These are phyloP conservation scores for Komagataella pastoris DNA, from an alignment of 805 yeast species.

Conservation along the genomic window DNA sequence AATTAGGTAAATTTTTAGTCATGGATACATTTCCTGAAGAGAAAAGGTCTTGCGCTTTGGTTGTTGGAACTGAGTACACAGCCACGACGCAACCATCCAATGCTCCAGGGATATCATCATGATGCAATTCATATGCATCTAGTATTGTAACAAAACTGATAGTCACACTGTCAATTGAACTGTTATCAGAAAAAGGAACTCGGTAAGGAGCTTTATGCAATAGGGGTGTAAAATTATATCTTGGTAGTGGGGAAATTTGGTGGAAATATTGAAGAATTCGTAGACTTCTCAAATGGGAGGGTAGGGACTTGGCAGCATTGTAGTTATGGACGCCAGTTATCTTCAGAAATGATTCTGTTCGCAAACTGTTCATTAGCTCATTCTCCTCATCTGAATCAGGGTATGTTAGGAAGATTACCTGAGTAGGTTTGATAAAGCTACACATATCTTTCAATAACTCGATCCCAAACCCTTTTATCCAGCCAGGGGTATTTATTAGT, in stretches of 20 bases:
- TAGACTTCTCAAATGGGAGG: slow-evolving; percentile 39
- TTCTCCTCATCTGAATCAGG: slow-evolving; percentile 18
- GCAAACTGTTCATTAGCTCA: slow-evolving; percentile 12
- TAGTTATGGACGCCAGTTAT: neutral
- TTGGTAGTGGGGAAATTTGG: slow-evolving; percentile 13
- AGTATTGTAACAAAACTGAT: slow-evolving; percentile 14
- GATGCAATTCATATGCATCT: slow-evolving; percentile 18
- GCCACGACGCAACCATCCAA: neutral
- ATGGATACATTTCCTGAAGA: neutral
- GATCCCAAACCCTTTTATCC: slow-evolving; percentile 82
- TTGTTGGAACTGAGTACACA: neutral
- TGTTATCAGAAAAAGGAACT: slow-evolving; percentile 20
- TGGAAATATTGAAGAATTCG: slow-evolving; percentile 45
- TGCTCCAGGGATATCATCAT: slow-evolving; percentile 14
- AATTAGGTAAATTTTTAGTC: slow-evolving; percentile 11
- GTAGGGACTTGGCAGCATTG: slow-evolving; percentile 19
- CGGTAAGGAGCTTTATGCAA: slow-evolving; percentile 24
- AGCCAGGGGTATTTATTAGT: slow-evolving; percentile 75
- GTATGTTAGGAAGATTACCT: slow-evolving; percentile 36
- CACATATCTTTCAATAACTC: slow-evolving; percentile 43
- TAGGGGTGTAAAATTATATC: slow-evolving; percentile 30
- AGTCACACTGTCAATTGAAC: neutral
- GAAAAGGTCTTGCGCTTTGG: neutral
- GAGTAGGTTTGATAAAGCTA: slow-evolving; percentile 33
- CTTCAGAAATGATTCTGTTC: neutral